Evolutionary conservation across 257 asterid genomes (phyloP), one percentile per base, ranked within the genome.

Genomic region (Linaria vulgaris): DNA sequence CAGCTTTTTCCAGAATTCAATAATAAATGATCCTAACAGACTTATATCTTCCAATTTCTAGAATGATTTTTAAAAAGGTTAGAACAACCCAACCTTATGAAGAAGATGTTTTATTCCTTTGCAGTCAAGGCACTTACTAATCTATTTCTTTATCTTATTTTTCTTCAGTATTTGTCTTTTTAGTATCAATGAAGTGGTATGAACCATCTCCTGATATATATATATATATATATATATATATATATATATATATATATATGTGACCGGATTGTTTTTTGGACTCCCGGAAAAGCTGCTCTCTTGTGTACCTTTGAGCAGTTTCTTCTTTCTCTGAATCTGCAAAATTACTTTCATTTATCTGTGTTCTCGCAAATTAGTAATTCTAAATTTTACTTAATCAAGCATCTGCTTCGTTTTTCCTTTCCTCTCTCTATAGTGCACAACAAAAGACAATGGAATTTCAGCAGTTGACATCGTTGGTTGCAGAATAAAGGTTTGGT

Each of bases 401-500:
- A 19, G 49, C 17, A 44, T 12, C 15, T 27, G 15, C 52, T 43
- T 62, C 71, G 46, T 34, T 15, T 38, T 58, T 76, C 59, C 10
- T 66, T 66, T 24, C 61, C 25, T 52, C 25, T 25, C 10, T 61
- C 59, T 63, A 38, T 68, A 83, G 96, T 84, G 95, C 83, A 72
- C 95, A 62, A 74, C 82, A 55, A 88, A 78, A 87, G 92, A 78
- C 69, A 68, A 60, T 21, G 80, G 69, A 76, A 65, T 68, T 74
- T 76, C 83, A 19, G 68, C 74, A 9, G 72, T 58, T 12, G 99
- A 88, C 72, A 82, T 90, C 80, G 76, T 90, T 79, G 95, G 88
- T 53, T 80, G 89, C 78, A 83, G 84, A 76, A 82, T 94, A 78
- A 84, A 88, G 82, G 86, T 94, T 68, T 94, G 99, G 99, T 94